These are phyloP conservation scores for Blastobotrys arbuscula DNA, from an alignment of 1,139 yeast genomes.

Conservation along the genomic window DNA sequence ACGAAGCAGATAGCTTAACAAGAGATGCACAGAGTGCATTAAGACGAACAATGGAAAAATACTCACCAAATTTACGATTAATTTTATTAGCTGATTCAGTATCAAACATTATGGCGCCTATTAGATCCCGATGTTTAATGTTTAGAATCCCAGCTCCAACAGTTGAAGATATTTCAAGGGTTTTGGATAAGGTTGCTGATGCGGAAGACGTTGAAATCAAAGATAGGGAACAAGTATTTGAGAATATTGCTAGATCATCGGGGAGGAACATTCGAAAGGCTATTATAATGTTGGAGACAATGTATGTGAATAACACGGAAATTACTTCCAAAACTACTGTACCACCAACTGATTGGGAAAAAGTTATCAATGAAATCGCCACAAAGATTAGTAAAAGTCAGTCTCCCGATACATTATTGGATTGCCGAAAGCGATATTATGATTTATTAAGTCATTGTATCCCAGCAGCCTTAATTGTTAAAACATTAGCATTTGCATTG, in stretches of 20 bases:
- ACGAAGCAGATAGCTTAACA: conserved; percentile 88
- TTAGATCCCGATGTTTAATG: conserved; percentile 83
- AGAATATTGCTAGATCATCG: conserved; percentile 49
- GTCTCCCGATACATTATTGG: conserved; percentile 58
- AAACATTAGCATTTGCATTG: conserved; percentile 57
- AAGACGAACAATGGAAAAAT: conserved; percentile 97
- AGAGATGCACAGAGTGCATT: conserved; percentile 98
- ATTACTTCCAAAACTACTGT: conserved; percentile 35
- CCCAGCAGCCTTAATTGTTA: conserved; percentile 75
- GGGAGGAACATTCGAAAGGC: conserved; percentile 75
- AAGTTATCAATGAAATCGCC: conserved; percentile 63
- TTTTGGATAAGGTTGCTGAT: conserved; percentile 50
- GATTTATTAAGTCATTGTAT: conserved; percentile 90
- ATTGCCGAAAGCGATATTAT: conserved; percentile 68
- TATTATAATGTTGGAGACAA: conserved; percentile 74
- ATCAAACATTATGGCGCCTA: conserved; percentile 88
- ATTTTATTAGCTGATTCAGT: conserved; percentile 84
- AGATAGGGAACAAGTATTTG: conserved; percentile 37
- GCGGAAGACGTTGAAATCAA: conserved; percentile 51
- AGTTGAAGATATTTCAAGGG: conserved; percentile 47
- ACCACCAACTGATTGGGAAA: conserved; percentile 81
- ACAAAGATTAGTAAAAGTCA: conserved; percentile 53
- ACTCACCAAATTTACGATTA: conserved; percentile 78
- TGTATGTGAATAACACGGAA: conserved; percentile 56
- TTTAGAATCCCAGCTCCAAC: conserved; percentile 84